A percentile compares a stretch with the other conserved stretches of the same genome.
These are phyloP conservation scores for Bothriochloa decipiens DNA, from an alignment of 176 grass and related monocot genomes.

Conservation along the genomic window DNA sequence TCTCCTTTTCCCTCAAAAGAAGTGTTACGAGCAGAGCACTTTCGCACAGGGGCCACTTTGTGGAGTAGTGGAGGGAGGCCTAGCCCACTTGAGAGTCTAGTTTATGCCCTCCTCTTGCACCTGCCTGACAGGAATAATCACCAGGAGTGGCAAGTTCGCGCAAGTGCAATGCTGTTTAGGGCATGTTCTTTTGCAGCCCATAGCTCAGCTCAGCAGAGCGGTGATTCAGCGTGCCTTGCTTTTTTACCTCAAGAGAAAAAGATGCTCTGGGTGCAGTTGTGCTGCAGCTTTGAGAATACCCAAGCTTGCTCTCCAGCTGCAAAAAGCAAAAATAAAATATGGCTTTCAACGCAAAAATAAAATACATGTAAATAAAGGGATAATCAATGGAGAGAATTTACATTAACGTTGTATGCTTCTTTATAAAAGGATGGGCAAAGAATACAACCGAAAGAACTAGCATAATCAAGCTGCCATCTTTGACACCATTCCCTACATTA, in stretches of 20 bases:
- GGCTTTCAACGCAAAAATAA: conserved; percentile 27
- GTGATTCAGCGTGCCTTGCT: conserved; percentile 40
- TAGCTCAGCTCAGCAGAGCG: conserved; percentile 21
- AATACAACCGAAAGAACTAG: conserved; percentile 38
- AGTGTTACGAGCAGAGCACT: conserved; percentile 36
- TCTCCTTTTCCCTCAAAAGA: conserved; percentile 49
- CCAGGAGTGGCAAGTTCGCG: conserved; percentile 54
- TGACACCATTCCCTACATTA: conserved; percentile 37
- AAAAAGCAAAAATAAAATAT: conserved; percentile 38
- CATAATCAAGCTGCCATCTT: conserved; percentile 50
- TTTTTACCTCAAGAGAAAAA: conserved; percentile 68
- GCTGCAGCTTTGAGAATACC: conserved; percentile 45
- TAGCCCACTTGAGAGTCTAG: conserved; percentile 38
- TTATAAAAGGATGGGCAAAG: conserved; percentile 35
- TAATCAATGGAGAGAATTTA: conserved; percentile 39
- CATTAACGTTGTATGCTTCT: conserved; percentile 41
- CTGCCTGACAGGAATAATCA: conserved; percentile 48
- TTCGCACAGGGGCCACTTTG: conserved; percentile 36
- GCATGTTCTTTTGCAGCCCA: conserved; percentile 55
- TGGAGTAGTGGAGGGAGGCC: conserved; percentile 52
- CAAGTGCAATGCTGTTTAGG: conserved; percentile 42
- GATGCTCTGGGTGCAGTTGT: conserved; percentile 36
- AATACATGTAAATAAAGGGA: conserved; percentile 32
- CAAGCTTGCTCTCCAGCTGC: conserved; percentile 49
- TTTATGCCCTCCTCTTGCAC: conserved; percentile 43